Base-by-base conservation (phyloP, 345 rosid genomes). In the Eucalyptus cloeziana region DNA sequence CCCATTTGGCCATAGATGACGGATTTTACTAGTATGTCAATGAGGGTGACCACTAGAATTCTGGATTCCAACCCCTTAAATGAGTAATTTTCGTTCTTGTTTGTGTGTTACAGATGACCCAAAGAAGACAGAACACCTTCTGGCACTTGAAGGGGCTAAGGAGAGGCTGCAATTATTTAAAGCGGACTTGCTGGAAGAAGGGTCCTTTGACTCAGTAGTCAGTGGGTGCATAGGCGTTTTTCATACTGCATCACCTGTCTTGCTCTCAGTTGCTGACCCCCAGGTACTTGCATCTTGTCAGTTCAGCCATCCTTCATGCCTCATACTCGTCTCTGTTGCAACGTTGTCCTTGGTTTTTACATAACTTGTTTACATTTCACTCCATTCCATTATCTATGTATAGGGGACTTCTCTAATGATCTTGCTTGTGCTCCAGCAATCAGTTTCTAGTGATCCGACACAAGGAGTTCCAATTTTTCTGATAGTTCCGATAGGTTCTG, bases 181-280 rank as follows among this genome's bases (percentile, higher is more conserved):
- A 88, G 92, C 93, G 16, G 89, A 89, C 79, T 88, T 92, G 80
- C 86, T 90, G 47, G 92, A 93, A 16, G 91, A 92, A 87, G 93
- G 93, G 19, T 88, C 91, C 54, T 91, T 93, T 54, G 93, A 88
- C 88, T 87, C 91, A 6, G 89, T 81, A 5, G 90, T 93, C 44
- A 89, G 89, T 21, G 94, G 91, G 31, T 92, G 92, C 86, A 24
- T 44, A 3, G 91, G 88, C 1, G 92, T 92, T 87, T 90, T 91
- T 86, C 94, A 91, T 43, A 90, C 93, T 3, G 99, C 98, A 9
- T 92, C 96, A 85, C 99, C 90, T 22, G 92, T 93, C 43, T 19
- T 56, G 14, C 17, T 93, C 60, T 85, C 91, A 88, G 79, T 89
- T 81, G 52, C 89, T 86, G 90, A 91, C 81, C 93, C 93, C 87